Evolutionary conservation across 2,329 filamentous ascomycete species (phyloP), one percentile per base, ranked within the genome.

Genomic region (Zymoseptoria passerinii): DNA sequence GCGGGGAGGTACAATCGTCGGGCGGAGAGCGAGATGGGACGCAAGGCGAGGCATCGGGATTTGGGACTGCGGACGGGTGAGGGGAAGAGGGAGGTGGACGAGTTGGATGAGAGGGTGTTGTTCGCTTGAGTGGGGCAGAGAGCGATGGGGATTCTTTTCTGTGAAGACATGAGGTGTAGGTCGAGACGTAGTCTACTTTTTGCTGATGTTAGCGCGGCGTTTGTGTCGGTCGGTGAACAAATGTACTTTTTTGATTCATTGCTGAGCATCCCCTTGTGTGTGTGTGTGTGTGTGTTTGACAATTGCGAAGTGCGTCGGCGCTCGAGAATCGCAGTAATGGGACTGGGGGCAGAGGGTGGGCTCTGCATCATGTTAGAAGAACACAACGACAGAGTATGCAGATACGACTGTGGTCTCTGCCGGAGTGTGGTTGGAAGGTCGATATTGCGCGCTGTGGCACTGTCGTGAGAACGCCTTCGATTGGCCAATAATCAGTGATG

Each of bases 1-100:
- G 90, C 92, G 0, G 82, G 84, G 53, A 84, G 84, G 66, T 92
- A 95, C 77, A 89, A 89, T 65, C 80, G 81, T 57, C 82, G 94
- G 61, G 83, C 85, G 28, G 91, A 95, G 71, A 84, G 88, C 66
- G 78, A 82, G 65, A 79, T 87, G 53, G 89, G 92, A 70, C 82
- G 85, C 63, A 78, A 86, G 68, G 82, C 84, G 57, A 94, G 88
- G 80, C 88, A 84, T 75, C 85, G 84, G 49, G 85, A 88, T 27
- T 75, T 99, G 59, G 91, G 92, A 27, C 76, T 97, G 65, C 81
- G 84, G 66, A 84, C 83, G 6, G 86, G 86, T 13, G 84, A 85
- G 49, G 80, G 81, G 60, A 81, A 81, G 75, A 80, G 78, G 70
- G 81, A 83, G 67, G 80, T 80, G 66, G 83, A 89, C 73, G 85